Base-by-base conservation (phyloP, 1,139 yeast genomes). In the Suhomyces choctaworum region DNA sequence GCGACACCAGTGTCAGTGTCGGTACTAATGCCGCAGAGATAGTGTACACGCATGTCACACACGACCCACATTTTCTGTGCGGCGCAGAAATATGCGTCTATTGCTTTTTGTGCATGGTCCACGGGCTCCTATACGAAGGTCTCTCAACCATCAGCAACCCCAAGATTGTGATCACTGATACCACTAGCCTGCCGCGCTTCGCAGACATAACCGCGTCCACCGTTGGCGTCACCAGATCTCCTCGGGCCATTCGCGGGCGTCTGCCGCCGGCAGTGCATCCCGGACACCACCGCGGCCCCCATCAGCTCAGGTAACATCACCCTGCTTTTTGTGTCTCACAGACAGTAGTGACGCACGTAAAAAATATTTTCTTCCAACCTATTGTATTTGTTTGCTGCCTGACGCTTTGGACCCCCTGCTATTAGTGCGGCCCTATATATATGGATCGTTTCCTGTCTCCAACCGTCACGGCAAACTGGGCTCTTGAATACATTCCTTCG, bases 381-480 rank as follows among this genome's bases (percentile, higher is more conserved):
- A 29, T 37, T 37, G 40, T 36, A 37, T 37, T 32, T 37, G 40
- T 37, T 36, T 37, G 40, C 40, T 37, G 40, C 40, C 37, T 37
- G 37, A 27, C 34, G 31, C 34, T 30, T 32, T 35, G 40, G 37
- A 30, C 33, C 40, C 40, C 37, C 40, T 31, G 20, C 8, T 17
- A 29, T 14, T 14, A 14, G 29, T 28, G 33, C 29, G 36, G 26
- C 30, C 22, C 21, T 32, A 30, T 37, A 36, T 37, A 37, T 37
- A 37, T 28, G 21, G 32, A 25, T 32, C 26, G 25, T 27, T 31
- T 26, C 35, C 39, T 26, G 32, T 11, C 24, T 24, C 20, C 16
- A 5, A 21, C 16, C 25, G 11, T n/a, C 21, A 31, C 33, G 29
- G 28, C 29, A 17, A 25, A n/a, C 33, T 31, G 31, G 31, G 31